Evolutionary conservation across 164 flowering plant species (phyloP), one percentile per base, ranked within the genome.

Genomic region (Tetrastigma voinierianum): DNA sequence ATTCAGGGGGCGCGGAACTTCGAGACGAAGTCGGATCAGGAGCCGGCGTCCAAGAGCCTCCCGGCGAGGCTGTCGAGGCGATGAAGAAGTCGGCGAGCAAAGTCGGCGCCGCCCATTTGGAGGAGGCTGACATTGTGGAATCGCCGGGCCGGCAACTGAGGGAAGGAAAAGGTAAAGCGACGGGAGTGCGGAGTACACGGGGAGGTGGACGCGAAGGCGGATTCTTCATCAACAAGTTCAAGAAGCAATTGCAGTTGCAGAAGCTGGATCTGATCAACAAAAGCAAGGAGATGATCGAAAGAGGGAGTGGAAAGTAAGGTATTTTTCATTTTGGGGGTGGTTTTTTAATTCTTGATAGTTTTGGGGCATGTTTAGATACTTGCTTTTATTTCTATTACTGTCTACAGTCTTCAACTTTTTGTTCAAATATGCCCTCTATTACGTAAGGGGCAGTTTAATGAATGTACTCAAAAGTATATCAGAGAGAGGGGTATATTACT

Each of bases 31-130:
- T 87, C 90, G 10, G 89, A 90, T 67, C 81, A 84, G 2, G 54
- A 62, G 51, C 89, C 96, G 2, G 46, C 76, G 1, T 61, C 77
- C 14, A 90, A 86, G 77, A 69, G 51, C 14, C 75, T 5, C n/a
- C 84, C 82, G 53, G 68, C 12, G 49, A 84, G 65, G 71, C 78
- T 81, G 2, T 62, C 89, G 2, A 70, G 47, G 81, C 79, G 75
- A 80, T 86, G 81, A 83, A 62, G 87, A 89, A 86, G 63, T 90
- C 90, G 18, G 90, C 96, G 48, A 86, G 88, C 72, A 25, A 84
- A 87, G 55, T 80, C 89, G 1, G 66, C 87, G 6, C 82, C 44
- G 57, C 66, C 43, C 88, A 85, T 55, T 74, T 67, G 19, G 65
- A 71, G 49, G 82, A 74, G 52, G 65, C 46, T 0, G 80, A 78